Evolutionary conservation across 2,329 filamentous ascomycete species (phyloP), one percentile per base, ranked within the genome.

Genomic region (Microsporum audouinii): DNA sequence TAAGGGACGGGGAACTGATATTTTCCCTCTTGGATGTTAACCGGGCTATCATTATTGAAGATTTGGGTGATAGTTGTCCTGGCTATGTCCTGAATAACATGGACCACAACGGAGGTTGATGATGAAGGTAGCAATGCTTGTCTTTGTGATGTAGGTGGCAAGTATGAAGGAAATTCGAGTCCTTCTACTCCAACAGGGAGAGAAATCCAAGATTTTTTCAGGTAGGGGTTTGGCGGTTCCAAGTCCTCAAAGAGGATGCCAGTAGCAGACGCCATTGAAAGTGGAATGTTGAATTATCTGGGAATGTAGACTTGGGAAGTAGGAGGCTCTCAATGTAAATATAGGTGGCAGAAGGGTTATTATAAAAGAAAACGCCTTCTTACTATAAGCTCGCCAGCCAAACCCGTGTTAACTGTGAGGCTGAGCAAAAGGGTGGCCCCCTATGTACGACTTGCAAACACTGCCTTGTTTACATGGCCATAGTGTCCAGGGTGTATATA

Each of bases 1-100:
- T 89, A 85, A 64, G 86, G 88, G 0, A 91, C 77, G 0, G 88
- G 88, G 64, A 91, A 90, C 0, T 80, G 79, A 69, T 91, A 91
- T 12, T 77, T 76, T 14, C 84, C 79, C 68, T 88, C 76, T 6
- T 76, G 68, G 62, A 85, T 79, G 7, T 74, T 69, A 1, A 71
- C 66, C 1, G 66, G 57, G 1, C 77, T 77, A 0, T 83, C 79
- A 64, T 88, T 89, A 66, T 77, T 70, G 65, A 88, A 90, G 0
- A 76, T 84, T 70, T 89, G 81, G 1, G 73, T 79, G 5, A 84
- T 72, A 1, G 69, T 70, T 7, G 61, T 57, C 14, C 58, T 27
- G 10, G 61, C 51, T 5, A 55, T 34, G 10, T 38, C 51, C 34
- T 55, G 51, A n/a, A 38, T 33, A 17, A 55, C 12, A n/a, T 55